Evolutionary conservation across 78 protist species (phyloP).

Genomic region (Pelomyxa schiedti): DNA sequence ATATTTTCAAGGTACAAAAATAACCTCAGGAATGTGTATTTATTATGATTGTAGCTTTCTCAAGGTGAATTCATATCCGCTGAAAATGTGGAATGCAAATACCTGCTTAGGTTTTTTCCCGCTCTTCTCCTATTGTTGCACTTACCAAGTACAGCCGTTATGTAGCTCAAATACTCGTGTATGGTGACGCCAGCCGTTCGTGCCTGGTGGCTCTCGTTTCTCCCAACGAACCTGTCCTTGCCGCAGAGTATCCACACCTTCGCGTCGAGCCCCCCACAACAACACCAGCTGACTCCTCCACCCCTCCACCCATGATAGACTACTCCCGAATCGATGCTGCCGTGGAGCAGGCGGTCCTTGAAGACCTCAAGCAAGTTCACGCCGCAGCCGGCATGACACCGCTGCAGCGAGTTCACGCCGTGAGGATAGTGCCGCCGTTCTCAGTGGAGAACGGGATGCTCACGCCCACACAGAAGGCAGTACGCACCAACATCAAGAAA

Average conservation of each 20-base stretch:
- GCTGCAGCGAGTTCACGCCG: slow-evolving; percentile 25
- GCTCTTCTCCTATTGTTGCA: too few relatives aligned
- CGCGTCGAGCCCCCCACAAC: neutral
- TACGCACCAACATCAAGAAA: slow-evolving; percentile 22
- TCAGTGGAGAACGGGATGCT: slow-evolving; percentile 53
- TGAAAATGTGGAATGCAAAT: slow-evolving; percentile 54
- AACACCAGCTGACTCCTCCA: neutral
- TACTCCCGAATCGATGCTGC: too few relatives aligned
- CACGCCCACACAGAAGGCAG: slow-evolving; percentile 74
- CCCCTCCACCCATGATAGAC: too few relatives aligned
- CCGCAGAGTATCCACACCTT: neutral
- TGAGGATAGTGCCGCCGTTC: slow-evolving; percentile 38
- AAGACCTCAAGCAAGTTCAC: neutral
- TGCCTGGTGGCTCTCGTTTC: slow-evolving; percentile 55
- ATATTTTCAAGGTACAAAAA: neutral
- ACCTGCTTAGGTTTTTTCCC: slow-evolving; percentile 30
- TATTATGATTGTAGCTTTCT: too few relatives aligned
- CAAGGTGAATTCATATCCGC: slow-evolving; percentile 94
- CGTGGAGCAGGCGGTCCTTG: neutral
- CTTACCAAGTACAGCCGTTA: neutral
- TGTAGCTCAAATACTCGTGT: slow-evolving; percentile 22
- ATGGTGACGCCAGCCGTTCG: slow-evolving; percentile 47
- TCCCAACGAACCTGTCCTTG: slow-evolving; percentile 25
- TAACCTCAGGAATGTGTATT: too few relatives aligned
- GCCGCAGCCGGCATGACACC: neutral